Conservation (phyloP, 768 basidiomycete species). For the Boletus rufocinnamomeus region DNA sequence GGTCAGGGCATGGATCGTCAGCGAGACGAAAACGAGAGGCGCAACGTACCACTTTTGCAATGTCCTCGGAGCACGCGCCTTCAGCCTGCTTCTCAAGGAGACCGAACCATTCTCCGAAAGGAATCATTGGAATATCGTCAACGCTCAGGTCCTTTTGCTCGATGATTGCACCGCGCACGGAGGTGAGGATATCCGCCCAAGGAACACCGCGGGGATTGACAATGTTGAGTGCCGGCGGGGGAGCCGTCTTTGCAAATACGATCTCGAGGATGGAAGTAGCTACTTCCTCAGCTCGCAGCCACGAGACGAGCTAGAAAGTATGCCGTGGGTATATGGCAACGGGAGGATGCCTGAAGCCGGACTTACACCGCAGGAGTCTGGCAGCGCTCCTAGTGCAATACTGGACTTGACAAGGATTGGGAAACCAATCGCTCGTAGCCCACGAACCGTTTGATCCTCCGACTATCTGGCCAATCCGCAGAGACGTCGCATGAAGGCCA, state of each 20-base stretch:
- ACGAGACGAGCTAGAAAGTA: conserved; percentile 28
- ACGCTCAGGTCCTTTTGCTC: conserved; percentile 9
- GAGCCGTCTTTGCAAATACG: conserved; percentile 22
- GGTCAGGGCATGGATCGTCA: background rate
- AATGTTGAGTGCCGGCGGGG: conserved; percentile 36
- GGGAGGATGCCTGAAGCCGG: background rate
- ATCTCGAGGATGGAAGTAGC: conserved; percentile 37
- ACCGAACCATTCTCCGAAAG: conserved; percentile 34
- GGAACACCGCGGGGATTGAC: conserved; percentile 38
- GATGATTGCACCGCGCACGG: conserved; percentile 21
- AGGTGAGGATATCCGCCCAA: conserved; percentile 32
- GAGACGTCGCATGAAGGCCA: conserved; percentile 27
- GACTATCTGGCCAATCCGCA: conserved; percentile 38
- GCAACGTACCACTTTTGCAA: conserved; percentile 1
- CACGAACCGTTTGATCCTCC: conserved; percentile 38
- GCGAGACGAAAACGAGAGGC: background rate
- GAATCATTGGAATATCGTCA: conserved; percentile 24
- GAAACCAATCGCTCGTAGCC: conserved; percentile 39
- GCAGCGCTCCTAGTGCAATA: conserved; percentile 28
- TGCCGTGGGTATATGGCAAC: conserved; percentile 9
- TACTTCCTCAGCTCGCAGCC: conserved; percentile 41
- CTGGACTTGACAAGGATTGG: conserved; percentile 36
- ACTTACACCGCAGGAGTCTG: conserved; percentile 35
- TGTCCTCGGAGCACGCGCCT: conserved; percentile 6
- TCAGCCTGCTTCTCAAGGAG: conserved; percentile 30